Conservation (phyloP, 257 asterid species). For the Penstemon davidsonii region DNA sequence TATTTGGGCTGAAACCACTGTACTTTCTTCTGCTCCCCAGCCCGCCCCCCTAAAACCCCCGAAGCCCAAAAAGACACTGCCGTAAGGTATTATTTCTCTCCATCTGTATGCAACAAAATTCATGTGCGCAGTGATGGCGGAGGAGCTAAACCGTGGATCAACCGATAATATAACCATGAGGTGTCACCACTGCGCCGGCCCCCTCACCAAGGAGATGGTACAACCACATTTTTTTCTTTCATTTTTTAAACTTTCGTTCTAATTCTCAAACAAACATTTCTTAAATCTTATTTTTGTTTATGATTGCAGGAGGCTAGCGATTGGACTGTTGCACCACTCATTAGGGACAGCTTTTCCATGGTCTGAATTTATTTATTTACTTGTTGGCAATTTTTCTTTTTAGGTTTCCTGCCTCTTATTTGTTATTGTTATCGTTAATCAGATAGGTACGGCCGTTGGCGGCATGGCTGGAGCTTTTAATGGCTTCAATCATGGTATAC, state of each 20-base stretch:
- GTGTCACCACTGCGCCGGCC: conserved; percentile 84
- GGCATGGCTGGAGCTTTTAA: conserved; percentile 81
- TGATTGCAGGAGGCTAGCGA: conserved; percentile 68
- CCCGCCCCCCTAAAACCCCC: too few species aligned
- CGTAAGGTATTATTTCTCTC: too few species aligned
- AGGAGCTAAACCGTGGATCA: conserved; percentile 25
- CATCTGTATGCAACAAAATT: too few species aligned
- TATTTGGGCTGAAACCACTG: too few species aligned
- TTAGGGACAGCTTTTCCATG: conserved; percentile 91
- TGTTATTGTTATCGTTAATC: conserved; percentile 20
- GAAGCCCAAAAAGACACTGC: too few species aligned
- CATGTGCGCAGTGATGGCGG: conserved; percentile 28
- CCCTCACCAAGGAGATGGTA: conserved; percentile 81
- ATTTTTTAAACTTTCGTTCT: not conserved
- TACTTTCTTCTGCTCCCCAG: too few species aligned
- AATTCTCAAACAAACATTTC: not conserved
- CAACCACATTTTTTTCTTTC: not conserved
- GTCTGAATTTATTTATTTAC: conserved; percentile 31
- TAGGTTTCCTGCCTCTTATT: not conserved
- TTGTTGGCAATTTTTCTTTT: not conserved
- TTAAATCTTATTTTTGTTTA: conserved; percentile 7
- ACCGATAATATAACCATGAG: conserved; percentile 31
- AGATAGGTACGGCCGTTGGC: conserved; percentile 96
- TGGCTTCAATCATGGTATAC: conserved; percentile 67
- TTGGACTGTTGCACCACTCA: conserved; percentile 81